These are phyloP conservation scores for Dryas octopetala DNA, from an alignment of 306 rosid species.

Conservation along the genomic window DNA sequence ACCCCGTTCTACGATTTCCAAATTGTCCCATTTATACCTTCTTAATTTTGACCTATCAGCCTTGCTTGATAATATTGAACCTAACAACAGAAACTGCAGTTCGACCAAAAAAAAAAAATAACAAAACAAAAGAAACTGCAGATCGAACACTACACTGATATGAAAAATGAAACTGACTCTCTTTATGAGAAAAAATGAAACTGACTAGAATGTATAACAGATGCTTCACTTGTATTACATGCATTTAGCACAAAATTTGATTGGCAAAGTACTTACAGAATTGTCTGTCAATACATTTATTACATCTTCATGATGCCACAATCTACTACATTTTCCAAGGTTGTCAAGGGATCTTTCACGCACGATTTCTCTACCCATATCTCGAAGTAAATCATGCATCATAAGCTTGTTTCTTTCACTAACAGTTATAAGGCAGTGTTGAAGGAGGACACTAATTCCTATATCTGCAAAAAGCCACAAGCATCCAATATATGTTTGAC, in stretches of 20 bases:
- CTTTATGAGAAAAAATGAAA: no score
- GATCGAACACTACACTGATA: no score
- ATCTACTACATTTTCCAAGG: constrained; percentile 7
- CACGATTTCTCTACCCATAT: constrained; percentile 49
- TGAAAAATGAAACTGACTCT: no score
- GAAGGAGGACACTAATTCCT: constrained; percentile 31
- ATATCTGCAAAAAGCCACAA: constrained; percentile 34
- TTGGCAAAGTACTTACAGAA: background rate
- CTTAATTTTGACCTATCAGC: no score
- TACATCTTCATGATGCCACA: background rate
- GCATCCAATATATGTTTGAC: constrained; percentile 32
- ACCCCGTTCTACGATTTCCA: no score
- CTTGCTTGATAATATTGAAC: no score
- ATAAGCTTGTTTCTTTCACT: background rate
- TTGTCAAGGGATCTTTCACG: constrained; percentile 8
- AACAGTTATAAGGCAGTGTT: constrained; percentile 33
- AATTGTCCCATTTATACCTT: no score
- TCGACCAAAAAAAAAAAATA: no score
- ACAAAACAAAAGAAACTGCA: no score
- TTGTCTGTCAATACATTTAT: background rate
- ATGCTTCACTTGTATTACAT: no score
- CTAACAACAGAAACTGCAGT: no score
- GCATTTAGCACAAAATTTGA: background rate
- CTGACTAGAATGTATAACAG: background rate
- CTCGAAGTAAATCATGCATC: constrained; percentile 27